phyloP scores from a whole-genome alignment of 2,329 filamentous ascomycete genomes.

The Chrysoporthe deuterocubensis region DNA sequence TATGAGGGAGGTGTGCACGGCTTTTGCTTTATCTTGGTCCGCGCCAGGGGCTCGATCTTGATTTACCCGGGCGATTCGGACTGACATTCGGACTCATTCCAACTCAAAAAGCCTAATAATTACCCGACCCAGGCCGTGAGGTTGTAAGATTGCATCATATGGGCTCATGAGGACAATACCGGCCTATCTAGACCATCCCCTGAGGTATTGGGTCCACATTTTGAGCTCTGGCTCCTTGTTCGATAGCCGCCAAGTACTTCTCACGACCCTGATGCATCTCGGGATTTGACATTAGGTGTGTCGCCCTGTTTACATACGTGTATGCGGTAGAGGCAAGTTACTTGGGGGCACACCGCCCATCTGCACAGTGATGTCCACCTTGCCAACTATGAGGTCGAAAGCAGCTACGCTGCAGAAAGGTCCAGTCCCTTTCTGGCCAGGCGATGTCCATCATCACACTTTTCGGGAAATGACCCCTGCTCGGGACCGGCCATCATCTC shows the following conservation, averaged over 20 bases:
- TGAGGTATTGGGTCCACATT: not conserved
- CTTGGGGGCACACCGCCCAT: constrained; percentile 1
- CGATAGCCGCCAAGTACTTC: not conserved
- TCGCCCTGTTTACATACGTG: not conserved
- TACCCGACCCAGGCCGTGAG: not conserved
- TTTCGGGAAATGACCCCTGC: constrained; percentile 12
- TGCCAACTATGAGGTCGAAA: not conserved
- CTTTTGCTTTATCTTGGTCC: not conserved
- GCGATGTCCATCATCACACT: not conserved
- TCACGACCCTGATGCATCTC: too few species aligned
- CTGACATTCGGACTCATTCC: not conserved
- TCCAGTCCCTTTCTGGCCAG: constrained; percentile 15
- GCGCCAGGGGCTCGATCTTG: not conserved
- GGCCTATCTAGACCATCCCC: not conserved
- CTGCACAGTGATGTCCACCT: constrained; percentile 5
- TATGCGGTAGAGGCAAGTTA: not conserved
- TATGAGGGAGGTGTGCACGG: not conserved
- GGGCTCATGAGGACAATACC: not conserved
- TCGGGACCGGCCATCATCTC: not conserved
- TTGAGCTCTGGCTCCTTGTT: not conserved
- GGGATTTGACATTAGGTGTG: not conserved
- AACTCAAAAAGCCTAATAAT: constrained; percentile 9
- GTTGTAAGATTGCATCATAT: constrained; percentile 1
- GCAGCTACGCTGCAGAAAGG: constrained; percentile 9
- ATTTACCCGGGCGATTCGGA: constrained; percentile 9